A percentile compares a stretch with the other conserved stretches of the same genome.
Conservation (phyloP, 768 basidiomycete genomes). For the Termitomyces sp. region DNA sequence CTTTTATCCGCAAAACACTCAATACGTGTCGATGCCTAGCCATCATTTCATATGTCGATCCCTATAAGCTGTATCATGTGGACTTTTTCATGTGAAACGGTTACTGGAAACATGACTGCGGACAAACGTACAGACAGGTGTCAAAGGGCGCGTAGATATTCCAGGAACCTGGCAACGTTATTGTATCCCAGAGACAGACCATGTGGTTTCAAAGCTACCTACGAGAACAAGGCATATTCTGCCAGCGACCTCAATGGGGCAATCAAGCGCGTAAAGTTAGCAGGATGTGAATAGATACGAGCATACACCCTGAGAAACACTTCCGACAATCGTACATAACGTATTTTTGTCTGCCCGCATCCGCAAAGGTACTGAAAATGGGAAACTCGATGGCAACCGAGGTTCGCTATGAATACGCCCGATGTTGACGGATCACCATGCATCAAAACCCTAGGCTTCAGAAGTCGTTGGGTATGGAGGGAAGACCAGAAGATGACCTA, state of each 20-base stretch:
- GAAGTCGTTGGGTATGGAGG: not conserved
- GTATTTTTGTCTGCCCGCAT: not conserved
- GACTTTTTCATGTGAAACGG: not conserved
- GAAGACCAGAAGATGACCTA: not conserved
- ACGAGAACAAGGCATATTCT: not conserved
- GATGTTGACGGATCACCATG: not conserved
- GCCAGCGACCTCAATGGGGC: not conserved
- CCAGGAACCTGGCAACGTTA: not conserved
- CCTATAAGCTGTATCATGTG: not conserved
- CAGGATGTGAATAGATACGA: not conserved
- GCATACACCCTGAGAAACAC: not conserved
- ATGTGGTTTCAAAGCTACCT: not conserved
- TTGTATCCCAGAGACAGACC: not conserved
- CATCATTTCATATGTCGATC: not conserved
- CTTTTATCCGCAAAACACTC: not conserved
- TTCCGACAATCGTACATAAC: not conserved
- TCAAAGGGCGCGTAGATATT: not conserved
- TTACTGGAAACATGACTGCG: not conserved
- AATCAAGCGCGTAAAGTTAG: not conserved
- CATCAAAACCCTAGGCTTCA: not conserved
- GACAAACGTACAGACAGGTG: not conserved
- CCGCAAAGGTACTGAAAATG: not conserved
- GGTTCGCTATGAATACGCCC: not conserved
- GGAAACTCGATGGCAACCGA: not conserved
- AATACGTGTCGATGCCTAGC: not conserved